A percentile compares a stretch with the other conserved stretches of the same genome.
These are phyloP conservation scores for Leishmania lainsoni DNA, from an alignment of 208 protist genomes.

Conservation along the genomic window DNA sequence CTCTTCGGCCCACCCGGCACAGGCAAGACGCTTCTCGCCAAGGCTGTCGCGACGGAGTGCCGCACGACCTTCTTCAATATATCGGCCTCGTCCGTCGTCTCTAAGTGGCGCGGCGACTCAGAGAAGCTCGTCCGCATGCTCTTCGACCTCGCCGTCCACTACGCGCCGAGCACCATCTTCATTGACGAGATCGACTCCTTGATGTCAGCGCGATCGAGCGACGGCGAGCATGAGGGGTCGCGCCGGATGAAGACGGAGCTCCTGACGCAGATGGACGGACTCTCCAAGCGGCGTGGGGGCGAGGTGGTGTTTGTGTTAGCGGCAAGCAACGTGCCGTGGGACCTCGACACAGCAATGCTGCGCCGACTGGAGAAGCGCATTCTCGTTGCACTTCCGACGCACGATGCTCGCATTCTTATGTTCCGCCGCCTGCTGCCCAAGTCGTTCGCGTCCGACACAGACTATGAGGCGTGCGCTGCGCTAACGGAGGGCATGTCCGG, in stretches of 20 bases:
- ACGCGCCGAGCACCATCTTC: conserved; percentile 98
- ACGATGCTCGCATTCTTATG: conserved; percentile 63
- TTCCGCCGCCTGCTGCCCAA: conserved; percentile 63
- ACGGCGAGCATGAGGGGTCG: conserved; percentile 93
- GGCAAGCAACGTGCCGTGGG: conserved; percentile 94
- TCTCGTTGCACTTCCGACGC: conserved; percentile 87
- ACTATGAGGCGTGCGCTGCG: conserved; percentile 68
- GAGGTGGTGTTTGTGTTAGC: conserved; percentile 93
- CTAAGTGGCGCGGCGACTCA: conserved; percentile 98
- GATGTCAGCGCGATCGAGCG: conserved; percentile 92
- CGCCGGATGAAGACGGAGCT: conserved; percentile 95
- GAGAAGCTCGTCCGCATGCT: conserved; percentile 97
- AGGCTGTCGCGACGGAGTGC: conserved; percentile 96
- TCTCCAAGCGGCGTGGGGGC: conserved; percentile 74
- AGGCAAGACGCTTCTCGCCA: conserved; percentile 98
- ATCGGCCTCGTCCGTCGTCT: conserved; percentile 94
- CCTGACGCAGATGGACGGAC: conserved; percentile 93
- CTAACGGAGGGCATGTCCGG: conserved; percentile 88
- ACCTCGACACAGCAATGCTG: conserved; percentile 94
- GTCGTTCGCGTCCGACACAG: conserved; percentile 23
- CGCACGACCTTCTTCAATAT: conserved; percentile 99
- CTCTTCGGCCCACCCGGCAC: conserved; percentile 97
- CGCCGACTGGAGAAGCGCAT: conserved; percentile 92
- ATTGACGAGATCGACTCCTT: conserved; percentile 99
- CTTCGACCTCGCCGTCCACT: conserved; percentile 94